Evolutionary conservation across 2,329 filamentous ascomycete species (phyloP), one percentile per base, ranked within the genome.

Genomic region (Hypoxylon sp.): DNA sequence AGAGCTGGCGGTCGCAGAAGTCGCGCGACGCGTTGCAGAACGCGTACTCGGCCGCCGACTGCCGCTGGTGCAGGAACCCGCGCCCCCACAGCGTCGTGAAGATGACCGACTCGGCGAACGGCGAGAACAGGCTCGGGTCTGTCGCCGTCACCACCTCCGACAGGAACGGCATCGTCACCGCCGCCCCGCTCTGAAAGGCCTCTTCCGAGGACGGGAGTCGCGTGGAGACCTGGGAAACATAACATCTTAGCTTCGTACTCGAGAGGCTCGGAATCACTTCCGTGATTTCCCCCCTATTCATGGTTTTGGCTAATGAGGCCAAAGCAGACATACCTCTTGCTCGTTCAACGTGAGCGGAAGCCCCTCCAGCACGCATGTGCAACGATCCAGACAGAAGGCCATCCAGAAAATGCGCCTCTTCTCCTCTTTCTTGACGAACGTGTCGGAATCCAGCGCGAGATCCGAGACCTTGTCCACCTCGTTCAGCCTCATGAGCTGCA

Each of bases 371-470:
- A 74, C 67, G 45, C 71, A 71, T n/a, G 71, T 63, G 29, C 76
- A 72, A 0, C 70, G 72, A 61, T 77, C 75, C 13, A 77, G 55
- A 10, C 65, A 68, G 49, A 74, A 77, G 0, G 74, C 75, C 69
- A 77, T 70, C 75, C 75, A 77, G 58, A 77, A 77, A 0, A 70
- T 72, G n/a, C 75, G 58, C 11, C 75, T 55, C 37, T 67, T 70
- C 53, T 75, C 70, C 55, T 77, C 75, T 7, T 67, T 59, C n/a
- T 71, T 68, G 8, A 70, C 64, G 58, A 65, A 72, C n/a, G 67
- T 65, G 8, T 50, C 49, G 2, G 27, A 35, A 58, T 54, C 50
- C 31, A 63, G 24, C 43, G 52, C 40, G 33, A 42, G 4, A 11
- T 49, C 47, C 17, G 47, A 11, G 11, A 33, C 26, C 9, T 41